phyloP scores from a whole-genome alignment of 2,329 filamentous ascomycete species.

The Aspergillus oerlinghausenensis region DNA sequence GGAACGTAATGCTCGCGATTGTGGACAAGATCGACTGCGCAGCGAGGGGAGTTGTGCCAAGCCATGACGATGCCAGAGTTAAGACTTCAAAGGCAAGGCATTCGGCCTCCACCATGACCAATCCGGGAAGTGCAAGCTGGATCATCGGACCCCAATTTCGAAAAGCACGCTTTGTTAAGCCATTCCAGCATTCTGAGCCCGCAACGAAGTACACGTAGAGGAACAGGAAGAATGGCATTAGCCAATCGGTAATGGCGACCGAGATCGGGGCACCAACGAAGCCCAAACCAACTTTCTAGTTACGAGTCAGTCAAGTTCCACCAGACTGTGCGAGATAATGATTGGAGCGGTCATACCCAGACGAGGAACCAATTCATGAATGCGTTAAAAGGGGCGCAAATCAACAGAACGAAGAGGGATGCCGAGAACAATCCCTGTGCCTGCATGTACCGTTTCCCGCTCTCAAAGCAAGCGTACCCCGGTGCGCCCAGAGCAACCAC shows the following conservation, averaged over 20 bases:
- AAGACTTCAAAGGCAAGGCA: slow-evolving; percentile 90
- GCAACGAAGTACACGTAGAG: slow-evolving; percentile 68
- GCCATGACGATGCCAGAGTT: slow-evolving; percentile 74
- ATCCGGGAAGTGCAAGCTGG: slow-evolving; percentile 76
- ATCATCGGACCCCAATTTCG: slow-evolving; percentile 82
- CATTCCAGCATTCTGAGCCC: slow-evolving; percentile 75
- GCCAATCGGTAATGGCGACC: slow-evolving; percentile 68
- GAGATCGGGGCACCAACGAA: slow-evolving; percentile 79
- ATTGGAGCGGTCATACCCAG: slow-evolving; percentile 50
- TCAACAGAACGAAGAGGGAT: slow-evolving; percentile 74
- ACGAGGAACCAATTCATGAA: slow-evolving; percentile 78
- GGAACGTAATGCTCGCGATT: slow-evolving; percentile 74
- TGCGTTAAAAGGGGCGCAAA: slow-evolving; percentile 77
- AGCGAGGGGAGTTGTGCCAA: slow-evolving; percentile 74
- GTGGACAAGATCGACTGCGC: slow-evolving; percentile 83
- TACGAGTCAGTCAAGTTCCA: background rate
- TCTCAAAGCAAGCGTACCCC: slow-evolving; percentile 71
- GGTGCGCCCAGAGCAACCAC: slow-evolving; percentile 67
- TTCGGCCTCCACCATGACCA: slow-evolving; percentile 92
- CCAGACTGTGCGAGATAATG: background rate
- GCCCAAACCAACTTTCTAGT: slow-evolving; percentile 53
- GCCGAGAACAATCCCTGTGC: slow-evolving; percentile 82
- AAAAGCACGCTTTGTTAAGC: slow-evolving; percentile 65
- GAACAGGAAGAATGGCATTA: slow-evolving; percentile 68
- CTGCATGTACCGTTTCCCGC: slow-evolving; percentile 79